Conservation (phyloP, 495 filamentous ascomycete species). For the Gamarada debralockiae region DNA sequence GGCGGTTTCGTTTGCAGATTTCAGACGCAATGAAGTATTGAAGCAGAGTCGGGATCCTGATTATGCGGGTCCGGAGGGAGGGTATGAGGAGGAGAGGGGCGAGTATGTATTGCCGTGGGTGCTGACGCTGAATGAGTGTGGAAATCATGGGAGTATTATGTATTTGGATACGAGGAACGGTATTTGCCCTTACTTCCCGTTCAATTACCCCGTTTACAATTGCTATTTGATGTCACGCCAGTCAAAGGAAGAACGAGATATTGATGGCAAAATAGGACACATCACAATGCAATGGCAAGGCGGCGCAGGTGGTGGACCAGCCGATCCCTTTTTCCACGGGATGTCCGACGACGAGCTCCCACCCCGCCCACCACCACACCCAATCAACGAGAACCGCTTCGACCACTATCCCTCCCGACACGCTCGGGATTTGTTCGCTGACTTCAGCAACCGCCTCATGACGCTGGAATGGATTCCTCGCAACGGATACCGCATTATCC, state of each 20-base stretch:
- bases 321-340: neutral
- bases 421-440: neutral
- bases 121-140: constrained; percentile 1
- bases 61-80: neutral
- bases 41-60: constrained; percentile 6
- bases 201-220: too few relatives aligned
- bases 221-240: neutral
- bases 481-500: neutral
- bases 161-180: constrained; percentile 6
- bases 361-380: neutral
- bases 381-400: constrained; percentile 1
- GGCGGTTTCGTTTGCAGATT: constrained; percentile 6
- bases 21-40: neutral
- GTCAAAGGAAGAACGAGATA: neutral
- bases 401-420: neutral
- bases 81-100: constrained; percentile 1
- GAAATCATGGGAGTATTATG: constrained; percentile 4
- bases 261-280: neutral
- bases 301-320: neutral
- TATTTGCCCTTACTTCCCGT: too few relatives aligned
- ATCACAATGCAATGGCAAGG: neutral
- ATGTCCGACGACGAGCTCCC: neutral
- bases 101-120: constrained; percentile 4
- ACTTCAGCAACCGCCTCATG: neutral
- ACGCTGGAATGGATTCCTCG: constrained; percentile 11